A percentile compares a stretch with the other conserved stretches of the same genome.
Evolutionary conservation across 768 basidiomycete species (phyloP).

Genomic region (Suillus sp.): DNA sequence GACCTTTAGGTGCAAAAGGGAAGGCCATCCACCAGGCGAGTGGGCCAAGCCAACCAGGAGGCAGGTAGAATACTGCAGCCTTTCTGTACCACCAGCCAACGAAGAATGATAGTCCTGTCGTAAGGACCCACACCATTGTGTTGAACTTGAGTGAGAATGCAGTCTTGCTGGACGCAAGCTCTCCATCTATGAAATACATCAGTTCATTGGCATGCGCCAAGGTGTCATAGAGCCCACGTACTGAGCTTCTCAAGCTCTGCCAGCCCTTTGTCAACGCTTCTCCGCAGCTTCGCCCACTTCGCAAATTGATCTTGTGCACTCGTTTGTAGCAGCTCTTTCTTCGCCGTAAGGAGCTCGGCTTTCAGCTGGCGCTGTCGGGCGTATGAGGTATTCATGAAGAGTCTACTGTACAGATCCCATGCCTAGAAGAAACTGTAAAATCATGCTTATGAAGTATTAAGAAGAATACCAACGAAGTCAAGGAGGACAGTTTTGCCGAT

Average conservation of each 20-base stretch:
- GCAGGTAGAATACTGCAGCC: slow-evolving; percentile 91
- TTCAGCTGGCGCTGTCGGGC: slow-evolving; percentile 73
- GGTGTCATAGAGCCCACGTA: slow-evolving; percentile 43
- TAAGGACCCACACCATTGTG: slow-evolving; percentile 73
- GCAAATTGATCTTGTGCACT: slow-evolving; percentile 98
- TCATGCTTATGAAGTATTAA: slow-evolving; percentile 10
- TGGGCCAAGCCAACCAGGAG: slow-evolving; percentile 87
- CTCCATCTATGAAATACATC: slow-evolving; percentile 54
- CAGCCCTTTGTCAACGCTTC: slow-evolving; percentile 90
- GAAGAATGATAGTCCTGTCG: slow-evolving; percentile 83
- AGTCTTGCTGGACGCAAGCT: slow-evolving; percentile 59
- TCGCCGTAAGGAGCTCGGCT: slow-evolving; percentile 73
- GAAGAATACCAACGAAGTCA: slow-evolving; percentile 62
- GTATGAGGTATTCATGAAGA: slow-evolving; percentile 60
- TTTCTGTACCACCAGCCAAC: slow-evolving; percentile 92
- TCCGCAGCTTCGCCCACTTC: slow-evolving; percentile 93
- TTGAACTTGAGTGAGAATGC: slow-evolving; percentile 75
- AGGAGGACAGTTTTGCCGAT: slow-evolving; percentile 83
- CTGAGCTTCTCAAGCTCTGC: slow-evolving; percentile 91
- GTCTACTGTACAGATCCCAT: slow-evolving; percentile 67
- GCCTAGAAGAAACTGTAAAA: slow-evolving; percentile 46
- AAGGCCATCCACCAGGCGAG: slow-evolving; percentile 86
- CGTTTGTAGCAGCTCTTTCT: slow-evolving; percentile 84
- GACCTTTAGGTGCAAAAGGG: slow-evolving; percentile 89
- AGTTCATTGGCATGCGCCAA: slow-evolving; percentile 9